These are phyloP conservation scores for Mastigamoeba balamuthi DNA, from an alignment of 78 protist species.

Conservation along the genomic window DNA sequence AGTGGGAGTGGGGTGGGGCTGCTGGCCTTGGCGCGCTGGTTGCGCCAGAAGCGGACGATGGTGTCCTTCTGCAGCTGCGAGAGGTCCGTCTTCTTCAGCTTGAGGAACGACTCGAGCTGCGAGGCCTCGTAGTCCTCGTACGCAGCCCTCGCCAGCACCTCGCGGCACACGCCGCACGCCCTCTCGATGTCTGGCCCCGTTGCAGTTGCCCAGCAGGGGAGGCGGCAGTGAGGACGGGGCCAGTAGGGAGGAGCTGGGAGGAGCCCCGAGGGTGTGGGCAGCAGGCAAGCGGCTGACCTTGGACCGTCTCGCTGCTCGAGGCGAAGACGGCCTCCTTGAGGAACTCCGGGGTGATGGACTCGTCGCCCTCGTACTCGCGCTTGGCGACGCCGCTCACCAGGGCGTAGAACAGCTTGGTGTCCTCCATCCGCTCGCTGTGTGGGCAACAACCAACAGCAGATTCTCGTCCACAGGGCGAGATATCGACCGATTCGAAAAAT, in stretches of 20 bases:
- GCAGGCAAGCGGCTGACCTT: no score
- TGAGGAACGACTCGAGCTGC: neutral
- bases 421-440: no score
- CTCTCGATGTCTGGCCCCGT: neutral
- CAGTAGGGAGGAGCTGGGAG: neutral
- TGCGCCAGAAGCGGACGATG: neutral
- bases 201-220: neutral
- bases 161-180: neutral
- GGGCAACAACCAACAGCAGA: no score
- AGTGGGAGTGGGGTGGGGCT: no score
- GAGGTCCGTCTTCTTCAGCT: neutral
- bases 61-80: neutral
- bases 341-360: neutral
- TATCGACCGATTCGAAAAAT: no score
- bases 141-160: neutral
- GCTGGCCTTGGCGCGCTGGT: neutral
- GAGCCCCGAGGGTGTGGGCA: neutral
- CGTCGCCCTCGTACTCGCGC: neutral
- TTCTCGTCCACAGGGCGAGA: no score
- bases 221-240: neutral
- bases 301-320: no score
- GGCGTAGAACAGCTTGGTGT: neutral
- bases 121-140: neutral
- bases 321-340: neutral
- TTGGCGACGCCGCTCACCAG: neutral